Evolutionary conservation across 257 asterid species (phyloP).

Genomic region (Henckelia pumila): DNA sequence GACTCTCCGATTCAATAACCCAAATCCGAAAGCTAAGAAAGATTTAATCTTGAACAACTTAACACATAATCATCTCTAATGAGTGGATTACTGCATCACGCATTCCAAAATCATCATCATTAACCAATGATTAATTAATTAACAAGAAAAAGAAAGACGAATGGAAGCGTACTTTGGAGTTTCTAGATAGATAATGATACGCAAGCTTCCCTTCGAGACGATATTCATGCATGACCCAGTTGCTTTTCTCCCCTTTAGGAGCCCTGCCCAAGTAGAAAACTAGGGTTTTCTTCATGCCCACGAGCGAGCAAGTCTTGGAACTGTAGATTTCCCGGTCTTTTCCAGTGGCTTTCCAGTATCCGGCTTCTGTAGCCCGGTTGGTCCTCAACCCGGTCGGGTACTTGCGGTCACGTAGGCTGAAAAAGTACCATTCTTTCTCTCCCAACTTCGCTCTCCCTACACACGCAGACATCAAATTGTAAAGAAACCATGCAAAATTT

Average conservation of each 20-base stretch:
- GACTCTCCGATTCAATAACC: no score
- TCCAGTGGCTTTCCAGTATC: constrained; percentile 96
- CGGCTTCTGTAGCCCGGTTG: constrained; percentile 92
- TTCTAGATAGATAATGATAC: constrained; percentile 60
- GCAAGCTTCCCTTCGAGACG: constrained; percentile 89
- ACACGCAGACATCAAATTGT: not conserved
- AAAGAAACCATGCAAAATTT: not conserved
- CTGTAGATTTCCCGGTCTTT: constrained; percentile 85
- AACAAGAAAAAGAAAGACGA: no score
- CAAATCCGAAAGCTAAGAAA: no score
- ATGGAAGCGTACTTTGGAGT: constrained; percentile 69
- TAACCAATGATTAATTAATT: not conserved
- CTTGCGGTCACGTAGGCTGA: constrained; percentile 77
- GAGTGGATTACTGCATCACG: no score
- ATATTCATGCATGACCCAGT: constrained; percentile 96
- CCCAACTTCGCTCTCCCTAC: constrained; percentile 79
- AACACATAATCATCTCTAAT: not conserved
- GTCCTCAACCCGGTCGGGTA: constrained; percentile 89
- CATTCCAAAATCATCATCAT: not conserved
- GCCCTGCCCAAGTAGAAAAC: constrained; percentile 87
- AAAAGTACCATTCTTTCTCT: constrained; percentile 93
- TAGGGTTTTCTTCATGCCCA: constrained; percentile 99
- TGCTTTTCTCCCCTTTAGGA: constrained; percentile 79
- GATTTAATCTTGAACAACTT: no score
- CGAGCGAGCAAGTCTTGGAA: constrained; percentile 58